Conservation (phyloP, 768 basidiomycete species). For the Dacryopinax primogenitus region DNA sequence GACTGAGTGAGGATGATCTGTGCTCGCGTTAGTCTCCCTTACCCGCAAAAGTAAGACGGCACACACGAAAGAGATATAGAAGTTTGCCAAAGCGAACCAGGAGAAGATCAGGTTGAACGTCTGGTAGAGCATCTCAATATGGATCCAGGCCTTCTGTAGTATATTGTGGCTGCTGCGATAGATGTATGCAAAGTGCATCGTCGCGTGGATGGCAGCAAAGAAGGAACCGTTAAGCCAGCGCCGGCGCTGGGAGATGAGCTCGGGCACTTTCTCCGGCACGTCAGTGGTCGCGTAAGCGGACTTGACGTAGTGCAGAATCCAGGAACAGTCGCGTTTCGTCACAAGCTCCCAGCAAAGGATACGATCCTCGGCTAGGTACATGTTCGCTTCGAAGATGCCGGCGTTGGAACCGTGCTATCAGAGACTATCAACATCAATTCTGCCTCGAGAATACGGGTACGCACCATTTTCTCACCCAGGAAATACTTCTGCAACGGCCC, state of each 20-base stretch:
- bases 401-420: conserved; percentile 72
- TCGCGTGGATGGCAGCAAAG: conserved; percentile 90
- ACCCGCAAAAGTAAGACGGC: neutral
- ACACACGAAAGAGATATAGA: conserved; percentile 68
- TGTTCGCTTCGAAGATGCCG: conserved; percentile 90
- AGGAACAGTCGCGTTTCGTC: conserved; percentile 77
- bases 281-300: conserved; percentile 86
- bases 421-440: conserved; percentile 19
- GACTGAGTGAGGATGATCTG: conserved; percentile 52
- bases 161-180: conserved; percentile 80
- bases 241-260: conserved; percentile 85
- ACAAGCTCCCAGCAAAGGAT: conserved; percentile 97
- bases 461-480: conserved; percentile 83
- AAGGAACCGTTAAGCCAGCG: conserved; percentile 98
- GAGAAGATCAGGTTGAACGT: conserved; percentile 81
- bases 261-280: conserved; percentile 88
- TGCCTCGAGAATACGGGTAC: conserved; percentile 16
- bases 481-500: conserved; percentile 95
- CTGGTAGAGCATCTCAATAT: conserved; percentile 87
- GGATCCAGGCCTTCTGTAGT: conserved; percentile 83
- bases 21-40: conserved; percentile 9
- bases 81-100: conserved; percentile 80
- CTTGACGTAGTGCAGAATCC: conserved; percentile 94
- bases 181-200: conserved; percentile 86
- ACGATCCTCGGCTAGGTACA: conserved; percentile 90